Base-by-base conservation (phyloP, 2,329 filamentous ascomycete genomes). In the Magnaporthiopsis poae region DNA sequence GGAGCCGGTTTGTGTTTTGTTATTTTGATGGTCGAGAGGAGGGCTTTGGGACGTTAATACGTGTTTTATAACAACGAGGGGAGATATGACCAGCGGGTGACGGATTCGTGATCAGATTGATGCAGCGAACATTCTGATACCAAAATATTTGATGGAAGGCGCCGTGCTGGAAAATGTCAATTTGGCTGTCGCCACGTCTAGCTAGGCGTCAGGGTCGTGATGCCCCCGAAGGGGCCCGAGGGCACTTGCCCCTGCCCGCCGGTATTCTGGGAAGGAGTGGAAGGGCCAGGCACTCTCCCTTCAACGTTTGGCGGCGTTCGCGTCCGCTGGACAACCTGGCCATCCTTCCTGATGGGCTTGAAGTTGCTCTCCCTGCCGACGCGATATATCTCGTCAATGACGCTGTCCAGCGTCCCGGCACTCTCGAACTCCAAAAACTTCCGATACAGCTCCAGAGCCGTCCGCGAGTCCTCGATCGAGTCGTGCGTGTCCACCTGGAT, bases 401-500 rank as follows among this genome's bases (percentile, higher is more conserved):
- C 95, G 52, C 86, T 81, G 72, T 95, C 88, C 65, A 96, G 80
- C 5, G 96, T 87, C 0, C 93, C 94, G 0, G 91, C 92, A 71
- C 96, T 92, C 65, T 89, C 82, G 73, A 91, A 98, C 78, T 98
- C 93, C 69, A 91, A 84, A 76, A 92, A 97, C 76, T 96, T 97
- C 61, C 90, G 85, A 73, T 89, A 99, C 11, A 99, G 81, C 74
- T 92, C 91, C 60, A 98, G 82, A 0, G 96, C 95, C 60, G 94
- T 97, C 33, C 90, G 85, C 0, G 95, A 93, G 75, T 99, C 95
- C 77, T 98, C 95, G 71, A 99, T 96, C 13, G 90, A 94, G 77
- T 99, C 95, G 77, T 99, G 96, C 8, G 88, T 92, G 70, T 92
- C 90, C 73, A 91, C 84, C 77, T 99, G 96, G 68, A 99, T 97